These are phyloP conservation scores for Euphorbia pulcherrima DNA, from an alignment of 345 rosid species.

Conservation along the genomic window DNA sequence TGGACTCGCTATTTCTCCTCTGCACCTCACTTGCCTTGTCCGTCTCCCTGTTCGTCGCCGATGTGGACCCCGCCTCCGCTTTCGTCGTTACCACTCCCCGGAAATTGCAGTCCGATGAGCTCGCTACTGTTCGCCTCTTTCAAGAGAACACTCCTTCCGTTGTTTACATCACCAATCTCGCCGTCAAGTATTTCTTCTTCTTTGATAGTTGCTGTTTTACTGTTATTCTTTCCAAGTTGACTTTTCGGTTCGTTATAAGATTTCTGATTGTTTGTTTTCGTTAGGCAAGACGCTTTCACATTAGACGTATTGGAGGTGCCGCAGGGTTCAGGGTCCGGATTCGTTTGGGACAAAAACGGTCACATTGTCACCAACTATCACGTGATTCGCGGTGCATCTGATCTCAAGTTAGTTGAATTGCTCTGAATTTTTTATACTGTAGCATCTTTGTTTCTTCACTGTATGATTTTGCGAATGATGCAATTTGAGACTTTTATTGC, in stretches of 20 bases:
- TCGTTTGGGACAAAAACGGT: constrained; percentile 84
- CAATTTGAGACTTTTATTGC: neutral
- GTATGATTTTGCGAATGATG: neutral
- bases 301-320: constrained; percentile 95
- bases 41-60: constrained; percentile 46
- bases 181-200: constrained; percentile 45
- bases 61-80: constrained; percentile 59
- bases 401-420: constrained; percentile 59
- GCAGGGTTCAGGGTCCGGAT: constrained; percentile 94
- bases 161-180: constrained; percentile 89
- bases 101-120: constrained; percentile 77
- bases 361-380: constrained; percentile 91
- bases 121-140: constrained; percentile 86
- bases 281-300: constrained; percentile 91
- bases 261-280: neutral
- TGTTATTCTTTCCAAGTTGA: neutral
- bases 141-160: constrained; percentile 97
- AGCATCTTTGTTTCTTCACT: neutral
- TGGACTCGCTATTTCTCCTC: constrained; percentile 48
- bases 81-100: constrained; percentile 64
- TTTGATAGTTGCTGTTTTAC: neutral
- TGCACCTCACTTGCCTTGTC: constrained; percentile 72
- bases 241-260: neutral
- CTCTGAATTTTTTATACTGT: neutral
- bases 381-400: constrained; percentile 96